Base-by-base conservation (phyloP, 768 basidiomycete genomes). In the Mycena belliarum region DNA sequence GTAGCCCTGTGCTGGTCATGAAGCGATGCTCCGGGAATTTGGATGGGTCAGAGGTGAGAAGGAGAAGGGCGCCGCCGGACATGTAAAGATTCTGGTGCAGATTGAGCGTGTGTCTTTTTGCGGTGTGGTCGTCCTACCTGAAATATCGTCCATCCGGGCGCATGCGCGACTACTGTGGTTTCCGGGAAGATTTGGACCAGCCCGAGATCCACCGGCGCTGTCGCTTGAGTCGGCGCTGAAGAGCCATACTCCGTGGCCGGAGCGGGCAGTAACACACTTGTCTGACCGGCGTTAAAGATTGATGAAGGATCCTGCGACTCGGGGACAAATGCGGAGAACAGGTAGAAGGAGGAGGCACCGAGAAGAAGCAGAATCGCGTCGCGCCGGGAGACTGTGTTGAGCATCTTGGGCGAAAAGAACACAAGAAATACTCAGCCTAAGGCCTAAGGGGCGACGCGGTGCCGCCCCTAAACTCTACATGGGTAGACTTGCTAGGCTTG, bases 91-190 rank as follows among this genome's bases (percentile, higher is more conserved):
- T n/a, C n/a, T n/a, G n/a, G n/a, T n/a, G n/a, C n/a, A n/a, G n/a
- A n/a, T n/a, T n/a, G n/a, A n/a, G n/a, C n/a, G n/a, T n/a, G n/a
- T n/a, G n/a, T n/a, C n/a, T n/a, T n/a, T n/a, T n/a, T n/a, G n/a
- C n/a, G n/a, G n/a, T n/a, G n/a, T n/a, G n/a, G n/a, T n/a, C n/a
- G n/a, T n/a, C n/a, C n/a, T n/a, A n/a, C n/a, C n/a, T 81, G 80
- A 70, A 91, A 92, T 29, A 93, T 72, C 0, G 93, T 93, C 91
- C 93, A 95, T 38, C 93, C 92, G 26, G 86, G 86, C 6, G 85
- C 86, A 53, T 91, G 89, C 23, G 82, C 77, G 14, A 85, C 70
- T 26, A 91, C 66, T 15, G 78, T 74, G 0, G 88, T 89, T 44
- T 77, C 73, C 0, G 84, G 84, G 4, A 88, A 51, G 18, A 32